Conservation (phyloP, 225 moss, liverwort and hornwort genomes). For the Sphagnum tenellum region DNA sequence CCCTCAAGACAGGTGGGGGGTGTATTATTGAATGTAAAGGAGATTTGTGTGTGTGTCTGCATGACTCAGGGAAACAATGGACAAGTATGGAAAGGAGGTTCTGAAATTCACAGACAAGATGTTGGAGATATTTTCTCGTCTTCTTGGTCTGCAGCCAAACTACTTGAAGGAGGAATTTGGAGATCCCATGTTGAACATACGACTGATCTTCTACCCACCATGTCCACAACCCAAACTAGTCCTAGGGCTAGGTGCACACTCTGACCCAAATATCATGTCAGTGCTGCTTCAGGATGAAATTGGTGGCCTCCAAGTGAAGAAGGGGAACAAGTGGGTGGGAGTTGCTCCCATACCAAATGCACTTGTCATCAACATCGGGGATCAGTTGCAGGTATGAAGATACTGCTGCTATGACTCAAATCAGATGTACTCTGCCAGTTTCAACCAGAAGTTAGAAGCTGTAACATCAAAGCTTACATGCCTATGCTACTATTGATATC, state of each 20-base stretch:
- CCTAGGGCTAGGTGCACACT: constrained; percentile 25
- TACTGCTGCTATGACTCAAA: too few species aligned
- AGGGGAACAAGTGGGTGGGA: constrained; percentile 14
- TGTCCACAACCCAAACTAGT: constrained; percentile 29
- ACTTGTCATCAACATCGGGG: constrained; percentile 33
- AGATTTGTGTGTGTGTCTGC: too few species aligned
- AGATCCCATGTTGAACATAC: constrained; percentile 19
- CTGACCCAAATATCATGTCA: constrained; percentile 28
- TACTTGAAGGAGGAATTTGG: constrained; percentile 21
- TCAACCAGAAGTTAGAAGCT: too few species aligned
- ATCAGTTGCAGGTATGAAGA: constrained; percentile 27
- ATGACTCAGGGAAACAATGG: constrained; percentile 22
- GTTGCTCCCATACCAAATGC: constrained; percentile 20
- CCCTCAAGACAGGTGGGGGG: too few species aligned
- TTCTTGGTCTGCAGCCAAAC: constrained; percentile 16
- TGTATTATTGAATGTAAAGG: too few species aligned
- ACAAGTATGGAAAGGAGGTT: constrained; percentile 19
- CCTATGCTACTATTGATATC: too few species aligned
- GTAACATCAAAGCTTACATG: too few species aligned
- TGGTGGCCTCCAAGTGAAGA: constrained; percentile 36
- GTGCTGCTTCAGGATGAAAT: constrained; percentile 23
- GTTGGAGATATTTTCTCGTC: constrained; percentile 14
- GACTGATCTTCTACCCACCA: constrained; percentile 30
- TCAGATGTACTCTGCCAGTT: too few species aligned
- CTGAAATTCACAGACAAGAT: constrained; percentile 21